Percentiles rank a stretch among this genome's conserved stretches.
Conservation (phyloP, 1,284 basidiomycete species). For the Pseudozyma flocculosa region DNA sequence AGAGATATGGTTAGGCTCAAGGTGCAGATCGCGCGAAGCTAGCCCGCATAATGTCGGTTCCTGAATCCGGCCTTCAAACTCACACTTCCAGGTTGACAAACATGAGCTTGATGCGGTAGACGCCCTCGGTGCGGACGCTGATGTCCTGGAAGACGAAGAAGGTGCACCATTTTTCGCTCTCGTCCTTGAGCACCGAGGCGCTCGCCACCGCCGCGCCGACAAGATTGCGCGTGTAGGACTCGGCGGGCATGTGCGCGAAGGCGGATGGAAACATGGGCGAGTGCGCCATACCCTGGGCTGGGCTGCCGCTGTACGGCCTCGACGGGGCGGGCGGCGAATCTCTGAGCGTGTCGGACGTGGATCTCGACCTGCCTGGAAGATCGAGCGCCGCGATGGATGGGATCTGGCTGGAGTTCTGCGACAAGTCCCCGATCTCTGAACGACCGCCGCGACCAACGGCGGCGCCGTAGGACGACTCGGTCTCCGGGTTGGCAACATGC, state of each 20-base stretch:
- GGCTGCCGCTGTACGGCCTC: neutral
- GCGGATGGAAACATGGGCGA: neutral
- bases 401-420: too few relatives aligned
- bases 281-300: neutral
- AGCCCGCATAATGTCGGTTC: too few relatives aligned
- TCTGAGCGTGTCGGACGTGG: neutral
- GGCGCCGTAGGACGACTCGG: neutral
- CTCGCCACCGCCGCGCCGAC: constrained; percentile 49
- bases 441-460: too few relatives aligned
- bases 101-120: constrained; percentile 49
- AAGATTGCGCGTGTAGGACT: constrained; percentile 46
- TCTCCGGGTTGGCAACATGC: neutral
- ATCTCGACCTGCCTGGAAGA: neutral
- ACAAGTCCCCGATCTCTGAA: too few relatives aligned
- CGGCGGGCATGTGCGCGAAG: constrained; percentile 13
- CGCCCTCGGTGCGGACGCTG: constrained; percentile 45
- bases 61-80: too few relatives aligned
- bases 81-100: constrained; percentile 43
- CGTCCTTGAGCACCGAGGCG: constrained; percentile 48
- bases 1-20: too few relatives aligned
- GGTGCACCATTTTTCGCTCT: constrained; percentile 44
- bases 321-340: neutral
- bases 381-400: neutral
- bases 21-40: too few relatives aligned
- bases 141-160: constrained; percentile 54